Conservation (phyloP, 768 basidiomycete species). For the Clavaria fumosa region DNA sequence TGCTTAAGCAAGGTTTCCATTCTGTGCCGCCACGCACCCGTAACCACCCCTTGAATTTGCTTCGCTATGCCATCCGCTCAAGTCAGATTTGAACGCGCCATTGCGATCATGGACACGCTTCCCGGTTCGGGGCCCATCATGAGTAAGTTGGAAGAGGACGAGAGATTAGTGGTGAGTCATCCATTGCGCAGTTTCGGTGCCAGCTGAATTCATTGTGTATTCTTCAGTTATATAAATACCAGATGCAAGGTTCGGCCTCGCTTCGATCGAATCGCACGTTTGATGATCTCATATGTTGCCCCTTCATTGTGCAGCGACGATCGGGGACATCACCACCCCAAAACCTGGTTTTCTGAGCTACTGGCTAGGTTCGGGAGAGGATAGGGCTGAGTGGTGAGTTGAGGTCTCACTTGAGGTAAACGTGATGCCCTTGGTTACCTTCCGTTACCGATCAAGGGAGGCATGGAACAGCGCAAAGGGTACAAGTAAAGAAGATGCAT, state of each 20-base stretch:
- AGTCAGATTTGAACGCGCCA: constrained; percentile 64
- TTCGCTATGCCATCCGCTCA: constrained; percentile 35
- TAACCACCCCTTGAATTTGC: constrained; percentile 2
- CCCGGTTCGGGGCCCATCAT: constrained; percentile 75
- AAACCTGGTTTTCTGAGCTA: constrained; percentile 65
- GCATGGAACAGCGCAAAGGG: constrained; percentile 74
- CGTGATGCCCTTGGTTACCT: constrained; percentile 6
- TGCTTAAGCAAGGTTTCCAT: too few species aligned
- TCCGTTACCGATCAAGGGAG: constrained; percentile 36
- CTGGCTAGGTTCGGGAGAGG: constrained; percentile 74
- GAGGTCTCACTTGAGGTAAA: constrained; percentile 1
- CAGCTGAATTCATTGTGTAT: neutral
- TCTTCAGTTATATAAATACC: constrained; percentile 78
- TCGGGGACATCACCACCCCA: constrained; percentile 53
- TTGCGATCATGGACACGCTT: constrained; percentile 44
- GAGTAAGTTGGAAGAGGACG: constrained; percentile 52
- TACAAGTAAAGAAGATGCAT: constrained; percentile 53
- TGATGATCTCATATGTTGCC: neutral
- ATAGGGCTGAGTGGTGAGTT: constrained; percentile 79
- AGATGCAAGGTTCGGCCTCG: constrained; percentile 64
- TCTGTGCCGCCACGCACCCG: too few species aligned
- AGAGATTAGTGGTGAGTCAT: constrained; percentile 61
- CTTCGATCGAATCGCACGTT: neutral
- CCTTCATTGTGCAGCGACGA: too few species aligned
- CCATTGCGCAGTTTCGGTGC: neutral